Evolutionary conservation across 768 basidiomycete species (phyloP), one percentile per base, ranked within the genome.

Genomic region (Serpula lacrymans): DNA sequence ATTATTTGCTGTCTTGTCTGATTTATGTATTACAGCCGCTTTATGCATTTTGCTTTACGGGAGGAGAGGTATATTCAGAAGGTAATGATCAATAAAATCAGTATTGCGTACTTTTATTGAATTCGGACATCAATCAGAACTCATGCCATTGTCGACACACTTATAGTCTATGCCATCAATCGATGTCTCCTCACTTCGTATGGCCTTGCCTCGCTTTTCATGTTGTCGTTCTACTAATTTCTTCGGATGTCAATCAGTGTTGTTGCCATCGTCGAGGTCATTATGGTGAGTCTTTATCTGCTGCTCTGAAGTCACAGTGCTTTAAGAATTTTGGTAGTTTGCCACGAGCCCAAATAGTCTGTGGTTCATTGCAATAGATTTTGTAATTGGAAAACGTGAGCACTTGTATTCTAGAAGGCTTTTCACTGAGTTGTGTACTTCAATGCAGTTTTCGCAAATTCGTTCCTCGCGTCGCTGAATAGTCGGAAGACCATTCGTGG

Each of bases 121-220:
- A 27, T 16, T 38, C 33, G 16, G 24, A 32, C 20, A n/a, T 34
- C 21, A 14, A 14, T 12, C 37, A 74, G 72, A 21, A 72, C 73
- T 2, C 68, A 72, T 35, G 59, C 54, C 1, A 42, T 74, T 10
- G 54, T 75, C 12, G 67, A 67, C 12, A 62, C 55, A 2, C 53
- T 75, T 18, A 75, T 74, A 4, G 51, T 75, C 18, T 75, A 70
- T 45, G 69, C 74, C 4, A 70, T 75, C 46, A 74, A 74, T 44
- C 72, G 72, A 5, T 74, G 72, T 40, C 43, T 75, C 10, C 50
- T 75, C 27, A 74, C 74, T 22, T 69, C 70, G 72, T 74, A 45
- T 39, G 70, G 57, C 3, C 11, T 16, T 35, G 4, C 30, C 4
- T 18, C 36, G 22, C 13, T 30, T 16, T 20, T 27, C 22, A 27